Conservation (phyloP, 2,329 filamentous ascomycete species). For the Orbilia javanica region DNA sequence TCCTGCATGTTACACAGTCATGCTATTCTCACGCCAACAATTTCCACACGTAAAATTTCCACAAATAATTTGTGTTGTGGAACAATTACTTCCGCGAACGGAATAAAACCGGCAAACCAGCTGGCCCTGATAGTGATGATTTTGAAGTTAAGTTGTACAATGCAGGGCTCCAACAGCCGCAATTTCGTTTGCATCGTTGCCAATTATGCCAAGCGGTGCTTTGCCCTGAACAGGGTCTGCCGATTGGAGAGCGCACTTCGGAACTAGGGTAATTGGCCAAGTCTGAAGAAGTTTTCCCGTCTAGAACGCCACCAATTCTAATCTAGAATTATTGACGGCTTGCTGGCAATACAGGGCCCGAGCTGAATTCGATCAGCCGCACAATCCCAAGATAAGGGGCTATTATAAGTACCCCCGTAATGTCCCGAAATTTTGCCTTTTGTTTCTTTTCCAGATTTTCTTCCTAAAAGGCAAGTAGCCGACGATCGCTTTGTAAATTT, state of each 20-base stretch:
- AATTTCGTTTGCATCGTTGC: constrained; percentile 16
- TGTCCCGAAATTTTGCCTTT: neutral
- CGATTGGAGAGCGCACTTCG: constrained; percentile 47
- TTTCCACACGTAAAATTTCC: neutral
- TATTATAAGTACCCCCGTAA: constrained; percentile 27
- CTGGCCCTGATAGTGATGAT: neutral
- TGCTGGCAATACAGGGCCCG: constrained; percentile 44
- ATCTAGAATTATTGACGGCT: constrained; percentile 8
- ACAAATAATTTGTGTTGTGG: constrained; percentile 14
- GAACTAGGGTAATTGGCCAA: constrained; percentile 23
- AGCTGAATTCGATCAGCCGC: constrained; percentile 43
- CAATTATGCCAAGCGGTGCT: constrained; percentile 15
- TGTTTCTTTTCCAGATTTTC: neutral
- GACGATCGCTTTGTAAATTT: constrained; percentile 4
- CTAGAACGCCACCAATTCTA: constrained; percentile 30
- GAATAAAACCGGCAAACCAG: constrained; percentile 3
- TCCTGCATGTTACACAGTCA: constrained; percentile 5
- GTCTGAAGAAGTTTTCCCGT: neutral
- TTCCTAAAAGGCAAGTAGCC: constrained; percentile 9
- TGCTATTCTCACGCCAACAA: constrained; percentile 24
- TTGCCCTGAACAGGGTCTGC: neutral
- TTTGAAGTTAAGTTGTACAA: neutral
- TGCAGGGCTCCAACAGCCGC: neutral
- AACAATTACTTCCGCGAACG: neutral
- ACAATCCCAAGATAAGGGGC: constrained; percentile 15